These are phyloP conservation scores for Pisolithus orientalis DNA, from an alignment of 768 basidiomycete genomes.

Conservation along the genomic window DNA sequence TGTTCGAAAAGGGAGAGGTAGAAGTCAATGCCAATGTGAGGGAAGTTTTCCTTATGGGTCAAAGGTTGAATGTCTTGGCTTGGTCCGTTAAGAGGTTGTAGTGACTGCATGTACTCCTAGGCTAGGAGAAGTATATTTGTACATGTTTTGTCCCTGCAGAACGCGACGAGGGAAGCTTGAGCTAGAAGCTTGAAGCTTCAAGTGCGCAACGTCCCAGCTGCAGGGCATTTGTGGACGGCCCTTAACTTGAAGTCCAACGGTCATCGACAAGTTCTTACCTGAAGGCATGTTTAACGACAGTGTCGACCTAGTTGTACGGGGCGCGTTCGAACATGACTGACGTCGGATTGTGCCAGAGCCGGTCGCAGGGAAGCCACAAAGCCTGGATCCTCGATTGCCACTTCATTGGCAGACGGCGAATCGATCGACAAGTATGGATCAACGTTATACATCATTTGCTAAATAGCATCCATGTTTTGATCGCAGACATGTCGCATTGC, in stretches of 20 bases:
- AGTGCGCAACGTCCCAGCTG: no score
- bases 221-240: no score
- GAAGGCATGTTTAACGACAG: slow-evolving; percentile 97
- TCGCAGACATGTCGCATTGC: slow-evolving; percentile 80
- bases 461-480: background rate
- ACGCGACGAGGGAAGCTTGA: no score
- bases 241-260: no score
- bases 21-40: background rate
- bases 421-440: slow-evolving; percentile 72
- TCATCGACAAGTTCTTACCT: slow-evolving; percentile 59
- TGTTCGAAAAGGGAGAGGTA: slow-evolving; percentile 2
- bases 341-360: slow-evolving; percentile 82
- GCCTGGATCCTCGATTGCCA: slow-evolving; percentile 93
- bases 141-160: no score
- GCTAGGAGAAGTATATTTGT: no score
- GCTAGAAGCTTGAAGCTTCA: no score
- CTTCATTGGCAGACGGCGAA: slow-evolving; percentile 91
- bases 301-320: slow-evolving; percentile 92
- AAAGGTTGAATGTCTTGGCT: background rate
- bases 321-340: slow-evolving; percentile 88
- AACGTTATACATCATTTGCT: background rate
- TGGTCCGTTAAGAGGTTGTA: background rate
- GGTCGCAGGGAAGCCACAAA: slow-evolving; percentile 87
- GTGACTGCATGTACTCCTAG: background rate
- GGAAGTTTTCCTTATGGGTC: background rate